These are phyloP conservation scores for Penicillium sclerotiorum DNA, from an alignment of 2,329 filamentous ascomycete genomes.

Conservation along the genomic window DNA sequence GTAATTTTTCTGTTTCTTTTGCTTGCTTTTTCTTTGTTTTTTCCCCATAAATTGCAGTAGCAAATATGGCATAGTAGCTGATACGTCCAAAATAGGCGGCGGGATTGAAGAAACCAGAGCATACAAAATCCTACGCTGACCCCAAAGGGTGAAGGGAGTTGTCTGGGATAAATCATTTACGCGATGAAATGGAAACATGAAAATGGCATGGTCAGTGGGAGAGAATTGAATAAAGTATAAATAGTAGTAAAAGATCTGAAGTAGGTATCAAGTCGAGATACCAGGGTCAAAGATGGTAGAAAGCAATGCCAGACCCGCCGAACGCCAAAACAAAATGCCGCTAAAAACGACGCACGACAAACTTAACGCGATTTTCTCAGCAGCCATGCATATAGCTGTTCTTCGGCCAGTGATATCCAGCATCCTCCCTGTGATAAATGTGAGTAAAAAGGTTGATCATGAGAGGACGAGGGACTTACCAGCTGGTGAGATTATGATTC, in stretches of 20 bases:
- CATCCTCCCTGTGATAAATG: slow-evolving; percentile 41
- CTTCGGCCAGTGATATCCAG: slow-evolving; percentile 62
- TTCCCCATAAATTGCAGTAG: too few relatives aligned
- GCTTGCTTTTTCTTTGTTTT: too few relatives aligned
- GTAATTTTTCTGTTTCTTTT: too few relatives aligned
- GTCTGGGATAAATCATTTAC: too few relatives aligned
- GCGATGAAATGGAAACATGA: background rate
- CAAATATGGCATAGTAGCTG: too few relatives aligned
- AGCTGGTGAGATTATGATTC: slow-evolving; percentile 66
- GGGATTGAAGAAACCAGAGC: too few relatives aligned
- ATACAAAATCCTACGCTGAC: too few relatives aligned
- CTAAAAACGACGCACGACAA: slow-evolving; percentile 25
- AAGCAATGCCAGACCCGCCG: background rate
- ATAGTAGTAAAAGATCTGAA: too few relatives aligned
- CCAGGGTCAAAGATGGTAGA: slow-evolving; percentile 1
- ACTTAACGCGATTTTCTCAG: slow-evolving; percentile 26
- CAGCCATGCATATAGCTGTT: slow-evolving; percentile 65
- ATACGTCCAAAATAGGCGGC: too few relatives aligned
- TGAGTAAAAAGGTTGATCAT: background rate
- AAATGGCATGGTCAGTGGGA: too few relatives aligned
- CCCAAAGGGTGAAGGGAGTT: too few relatives aligned
- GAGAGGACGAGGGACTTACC: slow-evolving; percentile 48
- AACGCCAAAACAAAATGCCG: slow-evolving; percentile 34
- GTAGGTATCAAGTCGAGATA: background rate
- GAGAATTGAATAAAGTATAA: too few relatives aligned